Base-by-base conservation (phyloP, 257 asterid genomes). In the Fraxinus quadrangulata region DNA sequence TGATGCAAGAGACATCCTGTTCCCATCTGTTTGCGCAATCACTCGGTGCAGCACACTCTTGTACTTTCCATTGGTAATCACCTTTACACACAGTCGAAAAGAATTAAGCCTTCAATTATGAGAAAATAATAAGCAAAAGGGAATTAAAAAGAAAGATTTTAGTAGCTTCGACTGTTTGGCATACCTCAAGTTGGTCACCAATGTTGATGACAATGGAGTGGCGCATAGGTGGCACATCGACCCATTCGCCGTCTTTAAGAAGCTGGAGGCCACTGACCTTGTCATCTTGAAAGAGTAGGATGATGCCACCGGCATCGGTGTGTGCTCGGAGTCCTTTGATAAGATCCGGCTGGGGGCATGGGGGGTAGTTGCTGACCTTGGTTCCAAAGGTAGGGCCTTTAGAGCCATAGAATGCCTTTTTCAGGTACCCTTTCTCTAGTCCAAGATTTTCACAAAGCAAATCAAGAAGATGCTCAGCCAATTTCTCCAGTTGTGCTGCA, bases 41-140 rank as follows among this genome's bases (percentile, higher is more conserved):
- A 82, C 85, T 24, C 82, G 47, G 72, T 82, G 85, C 23, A 73
- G 21, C n/a, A 82, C 85, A 19, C 85, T 82, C 67, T 78, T 82
- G 75, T 82, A 82, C 0, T 78, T 82, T 0, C 85, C 85, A 19
- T 82, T 82, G 0, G 82, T 82, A 6, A 82, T 81, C 78, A 81
- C 51, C 51, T 42, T 11, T 14, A 42, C 17, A 42, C 49, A 42
- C 1, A 40, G 16, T 40, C 49, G 49, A 11, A 40, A 40, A 9
- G 47, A 10, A 40, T 40, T 40, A 10, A 40, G 14, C 47, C 47
- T 40, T 2, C 49, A 40, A 40, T 2, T 40, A 40, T 14, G 49
- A 40, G 49, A 40, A 40, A 37, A 37, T 7, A 37, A 39, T 39
- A 8, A 39, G 45, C 45, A 9, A 42, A 42, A 42, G 4, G 16